Evolutionary conservation across 257 asterid species (phyloP).

Genomic region (Scutellaria galericulata): DNA sequence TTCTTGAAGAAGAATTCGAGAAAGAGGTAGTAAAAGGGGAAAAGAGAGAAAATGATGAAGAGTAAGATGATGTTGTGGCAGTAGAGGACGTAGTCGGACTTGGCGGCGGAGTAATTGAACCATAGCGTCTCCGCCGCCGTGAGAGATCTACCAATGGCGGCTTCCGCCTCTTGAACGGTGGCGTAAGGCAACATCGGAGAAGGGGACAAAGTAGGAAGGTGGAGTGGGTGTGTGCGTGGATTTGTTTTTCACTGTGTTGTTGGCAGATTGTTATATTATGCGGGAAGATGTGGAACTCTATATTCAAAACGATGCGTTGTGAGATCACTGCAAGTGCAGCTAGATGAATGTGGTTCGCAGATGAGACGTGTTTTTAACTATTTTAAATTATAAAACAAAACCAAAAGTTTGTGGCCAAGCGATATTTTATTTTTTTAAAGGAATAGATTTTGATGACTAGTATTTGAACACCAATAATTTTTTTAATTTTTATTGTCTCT

Average conservation of each 20-base stretch:
- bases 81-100: slow-evolving; percentile 86
- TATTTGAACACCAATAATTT: no score
- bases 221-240: slow-evolving; percentile 11
- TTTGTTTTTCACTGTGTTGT: background rate
- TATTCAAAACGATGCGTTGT: slow-evolving; percentile 27
- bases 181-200: slow-evolving; percentile 78
- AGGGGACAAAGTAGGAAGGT: slow-evolving; percentile 14
- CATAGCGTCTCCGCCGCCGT: slow-evolving; percentile 74
- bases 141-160: slow-evolving; percentile 76
- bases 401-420: no score
- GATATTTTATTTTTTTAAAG: no score
- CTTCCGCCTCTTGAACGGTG: slow-evolving; percentile 74
- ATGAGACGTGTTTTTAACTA: no score
- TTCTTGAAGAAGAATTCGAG: slow-evolving; percentile 59
- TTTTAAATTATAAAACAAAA: no score
- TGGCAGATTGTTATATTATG: slow-evolving; percentile 28
- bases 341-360: no score
- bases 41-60: slow-evolving; percentile 73
- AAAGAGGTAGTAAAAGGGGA: slow-evolving; percentile 70
- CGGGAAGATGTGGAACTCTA: slow-evolving; percentile 12
- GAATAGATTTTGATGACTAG: no score
- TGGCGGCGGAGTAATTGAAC: slow-evolving; percentile 82
- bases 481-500: no score
- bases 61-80: slow-evolving; percentile 91
- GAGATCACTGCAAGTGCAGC: no score